Percentiles rank a stretch among this genome's conserved stretches.
These are phyloP conservation scores for Leptomonas pyrrhocoris DNA, from an alignment of 208 protist genomes.

Conservation along the genomic window DNA sequence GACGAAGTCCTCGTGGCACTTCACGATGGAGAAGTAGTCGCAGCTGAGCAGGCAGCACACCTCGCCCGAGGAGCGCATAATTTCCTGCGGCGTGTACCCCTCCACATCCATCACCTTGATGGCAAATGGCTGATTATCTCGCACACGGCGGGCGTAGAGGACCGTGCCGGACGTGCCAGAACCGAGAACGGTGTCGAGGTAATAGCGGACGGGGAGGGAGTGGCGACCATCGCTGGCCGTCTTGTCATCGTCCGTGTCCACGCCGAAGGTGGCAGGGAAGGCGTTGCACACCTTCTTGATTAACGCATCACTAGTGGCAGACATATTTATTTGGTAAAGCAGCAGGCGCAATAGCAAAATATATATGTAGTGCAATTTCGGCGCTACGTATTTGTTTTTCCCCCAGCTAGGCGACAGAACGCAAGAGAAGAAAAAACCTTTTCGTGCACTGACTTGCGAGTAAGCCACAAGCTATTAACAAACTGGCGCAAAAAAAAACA, in stretches of 20 bases:
- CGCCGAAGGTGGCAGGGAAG: constrained; percentile 47
- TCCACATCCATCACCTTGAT: constrained; percentile 80
- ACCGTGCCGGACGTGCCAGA: constrained; percentile 65
- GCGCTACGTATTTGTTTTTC: no score
- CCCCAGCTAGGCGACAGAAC: no score
- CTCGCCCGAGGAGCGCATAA: constrained; percentile 59
- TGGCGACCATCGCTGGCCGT: constrained; percentile 41
- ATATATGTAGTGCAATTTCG: no score
- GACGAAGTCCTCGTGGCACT: constrained; percentile 76
- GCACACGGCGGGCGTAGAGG: constrained; percentile 55
- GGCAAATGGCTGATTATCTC: constrained; percentile 59
- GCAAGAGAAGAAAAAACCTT: no score
- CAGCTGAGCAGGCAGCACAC: constrained; percentile 75
- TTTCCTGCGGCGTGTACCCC: constrained; percentile 80
- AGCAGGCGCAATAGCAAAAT: no score
- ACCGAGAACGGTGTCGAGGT: constrained; percentile 74
- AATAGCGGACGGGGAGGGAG: constrained; percentile 45
- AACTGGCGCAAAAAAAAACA: no score
- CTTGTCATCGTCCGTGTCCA: constrained; percentile 69
- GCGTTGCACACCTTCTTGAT: constrained; percentile 43
- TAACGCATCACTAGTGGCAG: constrained; percentile 35
- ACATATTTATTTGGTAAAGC: constrained; percentile 17
- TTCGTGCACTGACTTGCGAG: no score
- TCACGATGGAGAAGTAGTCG: constrained; percentile 82
- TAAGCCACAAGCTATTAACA: no score